Evolutionary conservation across 2,329 filamentous ascomycete genomes (phyloP), one percentile per base, ranked within the genome.

Genomic region (Dissoconium aciculare): DNA sequence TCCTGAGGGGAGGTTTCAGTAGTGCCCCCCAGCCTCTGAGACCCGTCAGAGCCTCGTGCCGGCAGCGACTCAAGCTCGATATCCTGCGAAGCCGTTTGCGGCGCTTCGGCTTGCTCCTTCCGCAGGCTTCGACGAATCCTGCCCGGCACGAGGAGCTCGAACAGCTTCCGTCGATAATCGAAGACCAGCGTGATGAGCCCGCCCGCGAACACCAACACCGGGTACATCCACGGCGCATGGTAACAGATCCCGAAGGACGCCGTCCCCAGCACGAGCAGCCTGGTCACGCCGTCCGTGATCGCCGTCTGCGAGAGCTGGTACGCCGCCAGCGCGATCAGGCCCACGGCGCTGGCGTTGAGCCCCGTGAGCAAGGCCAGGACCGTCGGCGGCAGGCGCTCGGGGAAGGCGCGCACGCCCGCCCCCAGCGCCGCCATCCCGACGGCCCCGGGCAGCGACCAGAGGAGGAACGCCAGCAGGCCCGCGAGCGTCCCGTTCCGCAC

Each of bases 211-310:
- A 82, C 74, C 4, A 83, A 47, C 0, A 70, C 44, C 0, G 78
- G 78, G 27, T 81, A 83, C 41, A 78, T 84, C 78, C 78, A 84
- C 0, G 83, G 53, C 0, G 75, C 69, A 29, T 72, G 80, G 42
- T 82, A 82, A 28, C 78, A 60, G 40, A 83, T 54, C 0, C 77
- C 78, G 0, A 74, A 75, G 5, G 66, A 62, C 1, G 61, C 78
- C 3, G 67, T 67, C 5, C 74, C 44, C 9, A 80, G 74, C 0
- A 83, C 70, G 2, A 82, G 42, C 0, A 74, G 55, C 1, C 77
- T 58, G 0, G 76, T 74, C 3, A 78, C 28, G 12, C 59, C 59
- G 45, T 82, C 76, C 0, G 66, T 73, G 32, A 82, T 74, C 0
- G 76, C 68, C 40, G 79, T 80, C 10, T 72, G 59, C 0, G 75